Evolutionary conservation across 2,329 filamentous ascomycete species (phyloP).

Genomic region (Trichophyton mentagrophytes): DNA sequence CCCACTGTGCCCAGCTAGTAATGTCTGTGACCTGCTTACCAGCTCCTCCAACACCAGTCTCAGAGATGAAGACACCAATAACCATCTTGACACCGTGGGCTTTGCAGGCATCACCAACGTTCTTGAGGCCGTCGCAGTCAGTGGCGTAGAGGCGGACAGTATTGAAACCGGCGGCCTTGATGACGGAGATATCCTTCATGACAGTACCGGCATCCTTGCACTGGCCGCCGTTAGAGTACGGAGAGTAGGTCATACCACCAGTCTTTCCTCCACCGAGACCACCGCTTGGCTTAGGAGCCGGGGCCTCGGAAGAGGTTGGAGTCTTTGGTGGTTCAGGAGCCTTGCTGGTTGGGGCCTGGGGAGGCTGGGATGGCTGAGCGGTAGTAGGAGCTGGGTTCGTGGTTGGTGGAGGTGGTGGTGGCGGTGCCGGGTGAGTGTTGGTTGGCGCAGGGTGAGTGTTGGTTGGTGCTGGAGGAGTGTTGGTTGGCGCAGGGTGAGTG

Average conservation of each 20-base stretch:
- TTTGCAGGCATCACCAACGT: constrained; percentile 57
- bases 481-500: too few species aligned
- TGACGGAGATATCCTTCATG: constrained; percentile 45
- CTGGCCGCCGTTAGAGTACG: constrained; percentile 45
- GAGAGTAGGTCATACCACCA: constrained; percentile 71
- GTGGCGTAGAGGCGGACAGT: constrained; percentile 77
- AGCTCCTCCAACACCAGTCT: constrained; percentile 47
- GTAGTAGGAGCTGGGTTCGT: constrained; percentile 17
- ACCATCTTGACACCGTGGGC: constrained; percentile 63
- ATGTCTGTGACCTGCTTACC: constrained; percentile 63
- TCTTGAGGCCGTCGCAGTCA: constrained; percentile 71
- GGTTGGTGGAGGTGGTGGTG: constrained; percentile 15
- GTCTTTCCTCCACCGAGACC: constrained; percentile 30
- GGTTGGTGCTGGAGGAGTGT: too few species aligned
- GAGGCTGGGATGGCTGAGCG: constrained; percentile 10
- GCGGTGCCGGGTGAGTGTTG: constrained; percentile 24
- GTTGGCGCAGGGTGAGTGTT: constrained; percentile 54
- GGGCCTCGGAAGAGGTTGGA: not conserved
- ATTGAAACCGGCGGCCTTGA: constrained; percentile 55
- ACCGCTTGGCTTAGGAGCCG: constrained; percentile 10
- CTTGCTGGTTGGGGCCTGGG: constrained; percentile 5
- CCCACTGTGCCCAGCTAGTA: constrained; percentile 57
- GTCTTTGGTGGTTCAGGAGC: constrained; percentile 7
- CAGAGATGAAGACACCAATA: constrained; percentile 74
- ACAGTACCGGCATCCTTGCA: constrained; percentile 56